phyloP scores from a whole-genome alignment of 352 stramenopile genomes.

The Globisporangium abappressorium region DNA sequence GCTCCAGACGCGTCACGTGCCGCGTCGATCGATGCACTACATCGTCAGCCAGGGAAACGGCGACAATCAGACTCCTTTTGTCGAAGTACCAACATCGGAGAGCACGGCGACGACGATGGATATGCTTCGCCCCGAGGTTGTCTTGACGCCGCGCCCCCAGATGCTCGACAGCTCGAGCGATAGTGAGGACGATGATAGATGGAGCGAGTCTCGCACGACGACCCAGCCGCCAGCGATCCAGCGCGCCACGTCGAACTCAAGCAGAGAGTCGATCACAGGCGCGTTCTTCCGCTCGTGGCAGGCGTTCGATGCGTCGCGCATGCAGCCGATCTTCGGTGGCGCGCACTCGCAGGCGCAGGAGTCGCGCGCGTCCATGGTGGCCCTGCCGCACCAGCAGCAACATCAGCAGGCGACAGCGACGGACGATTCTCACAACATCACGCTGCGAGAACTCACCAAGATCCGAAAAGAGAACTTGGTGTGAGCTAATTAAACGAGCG shows the following conservation, averaged over 20 bases:
- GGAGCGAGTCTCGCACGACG: background rate
- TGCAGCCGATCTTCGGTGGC: conserved; percentile 84
- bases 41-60: conserved; percentile 37
- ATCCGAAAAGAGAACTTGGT: conserved; percentile 41
- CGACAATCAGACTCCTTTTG: conserved; percentile 14
- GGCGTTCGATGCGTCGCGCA: conserved; percentile 70
- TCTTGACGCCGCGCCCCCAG: conserved; percentile 66
- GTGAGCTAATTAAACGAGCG: conserved; percentile 14
- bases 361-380: conserved; percentile 13
- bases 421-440: conserved; percentile 12
- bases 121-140: conserved; percentile 29
- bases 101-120: conserved; percentile 19
- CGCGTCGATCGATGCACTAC: conserved; percentile 53
- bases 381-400: conserved; percentile 14
- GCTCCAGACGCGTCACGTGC: conserved; percentile 26
- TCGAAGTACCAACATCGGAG: conserved; percentile 25
- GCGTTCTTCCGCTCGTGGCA: conserved; percentile 80
- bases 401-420: conserved; percentile 20
- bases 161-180: conserved; percentile 63
- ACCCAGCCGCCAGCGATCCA: conserved; percentile 26
- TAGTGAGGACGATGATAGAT: conserved; percentile 35
- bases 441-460: conserved; percentile 28
- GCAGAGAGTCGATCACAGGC: conserved; percentile 45
- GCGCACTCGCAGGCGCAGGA: conserved; percentile 21
- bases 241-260: conserved; percentile 25